These are phyloP conservation scores for Carnegiea gigantea DNA, from an alignment of 179 eudicot genomes.

Conservation along the genomic window DNA sequence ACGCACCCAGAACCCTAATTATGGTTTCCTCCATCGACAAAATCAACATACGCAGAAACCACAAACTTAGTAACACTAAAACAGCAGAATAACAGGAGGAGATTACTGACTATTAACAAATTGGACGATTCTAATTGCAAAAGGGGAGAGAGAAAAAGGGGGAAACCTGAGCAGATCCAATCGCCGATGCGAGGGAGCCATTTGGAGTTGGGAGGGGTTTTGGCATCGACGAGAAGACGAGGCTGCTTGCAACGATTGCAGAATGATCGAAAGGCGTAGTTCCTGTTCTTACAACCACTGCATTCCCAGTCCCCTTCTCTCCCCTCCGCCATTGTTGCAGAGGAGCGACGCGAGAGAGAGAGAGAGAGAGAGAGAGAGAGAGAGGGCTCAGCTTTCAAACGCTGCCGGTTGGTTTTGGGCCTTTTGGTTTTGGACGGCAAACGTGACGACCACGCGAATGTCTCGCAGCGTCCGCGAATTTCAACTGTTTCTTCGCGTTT, in stretches of 20 bases:
- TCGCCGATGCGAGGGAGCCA: constrained; percentile 87
- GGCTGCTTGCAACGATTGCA: constrained; percentile 80
- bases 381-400: too few species aligned
- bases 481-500: background rate
- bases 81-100: background rate
- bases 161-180: constrained; percentile 70
- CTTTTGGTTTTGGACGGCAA: background rate
- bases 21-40: background rate
- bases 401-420: too few species aligned
- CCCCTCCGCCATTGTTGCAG: constrained; percentile 30
- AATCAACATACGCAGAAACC: background rate
- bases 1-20: background rate
- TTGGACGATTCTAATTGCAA: background rate
- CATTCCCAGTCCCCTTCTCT: constrained; percentile 90
- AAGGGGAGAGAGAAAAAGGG: constrained; percentile 2
- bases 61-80: background rate
- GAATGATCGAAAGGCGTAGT: constrained; percentile 71
- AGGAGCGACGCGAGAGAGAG: background rate
- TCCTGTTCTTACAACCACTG: constrained; percentile 55
- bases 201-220: constrained; percentile 65
- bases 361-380: background rate
- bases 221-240: constrained; percentile 65
- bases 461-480: too few species aligned
- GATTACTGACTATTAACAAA: background rate
- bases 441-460: too few species aligned